Conservation (phyloP, 257 asterid genomes). For the Solanum chilense region DNA sequence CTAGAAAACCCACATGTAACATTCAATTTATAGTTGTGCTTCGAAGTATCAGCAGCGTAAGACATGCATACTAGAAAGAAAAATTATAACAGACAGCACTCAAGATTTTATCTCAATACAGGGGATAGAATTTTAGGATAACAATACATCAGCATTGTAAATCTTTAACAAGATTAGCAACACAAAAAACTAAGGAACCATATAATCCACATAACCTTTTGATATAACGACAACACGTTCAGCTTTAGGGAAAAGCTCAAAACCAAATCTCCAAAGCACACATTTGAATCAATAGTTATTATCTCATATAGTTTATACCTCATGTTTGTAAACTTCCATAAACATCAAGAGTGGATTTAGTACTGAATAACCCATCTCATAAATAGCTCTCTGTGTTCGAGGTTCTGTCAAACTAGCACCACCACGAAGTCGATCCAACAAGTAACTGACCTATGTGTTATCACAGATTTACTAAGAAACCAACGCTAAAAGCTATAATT, state of each 20-base stretch:
- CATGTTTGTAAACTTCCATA: slow-evolving; percentile 74
- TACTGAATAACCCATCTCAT: slow-evolving; percentile 71
- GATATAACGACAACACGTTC: background rate
- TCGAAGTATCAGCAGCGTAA: background rate
- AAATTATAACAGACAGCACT: background rate
- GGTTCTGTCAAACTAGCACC: slow-evolving; percentile 92
- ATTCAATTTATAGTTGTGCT: background rate
- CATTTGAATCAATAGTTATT: background rate
- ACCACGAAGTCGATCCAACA: slow-evolving; percentile 95
- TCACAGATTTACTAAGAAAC: slow-evolving; percentile 1
- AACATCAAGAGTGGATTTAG: slow-evolving; percentile 63
- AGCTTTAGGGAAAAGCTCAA: background rate
- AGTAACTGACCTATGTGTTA: slow-evolving; percentile 64
- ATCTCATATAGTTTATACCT: slow-evolving; percentile 36
- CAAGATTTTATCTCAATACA: background rate
- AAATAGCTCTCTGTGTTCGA: slow-evolving; percentile 74
- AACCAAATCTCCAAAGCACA: slow-evolving; percentile 4
- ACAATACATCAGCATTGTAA: background rate
- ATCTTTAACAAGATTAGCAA: background rate
- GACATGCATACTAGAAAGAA: background rate
- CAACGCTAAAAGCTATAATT: background rate
- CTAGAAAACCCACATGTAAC: background rate
- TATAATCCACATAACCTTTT: background rate
- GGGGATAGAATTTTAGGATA: background rate
- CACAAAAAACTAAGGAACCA: background rate